These are phyloP conservation scores for Fusarium gaditjirri DNA, from an alignment of 2,329 filamentous ascomycete genomes.

Conservation along the genomic window DNA sequence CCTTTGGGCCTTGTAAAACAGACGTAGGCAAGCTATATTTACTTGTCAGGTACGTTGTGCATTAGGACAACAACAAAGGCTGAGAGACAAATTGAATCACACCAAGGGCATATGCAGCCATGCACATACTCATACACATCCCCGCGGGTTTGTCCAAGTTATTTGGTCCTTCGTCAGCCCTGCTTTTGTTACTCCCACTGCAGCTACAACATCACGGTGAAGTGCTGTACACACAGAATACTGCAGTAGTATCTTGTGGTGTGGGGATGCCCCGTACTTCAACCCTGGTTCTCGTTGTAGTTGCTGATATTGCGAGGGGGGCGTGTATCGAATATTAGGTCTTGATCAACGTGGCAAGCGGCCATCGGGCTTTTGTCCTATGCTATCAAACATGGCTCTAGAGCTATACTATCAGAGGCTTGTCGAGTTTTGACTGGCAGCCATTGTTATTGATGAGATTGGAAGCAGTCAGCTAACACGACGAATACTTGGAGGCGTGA, in stretches of 20 bases:
- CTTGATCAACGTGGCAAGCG: constrained; percentile 51
- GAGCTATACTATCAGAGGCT: neutral
- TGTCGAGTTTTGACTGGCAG: constrained; percentile 1
- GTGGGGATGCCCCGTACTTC: constrained; percentile 39
- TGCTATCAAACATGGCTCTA: constrained; percentile 10
- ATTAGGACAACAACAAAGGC: constrained; percentile 26
- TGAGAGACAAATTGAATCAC: constrained; percentile 24
- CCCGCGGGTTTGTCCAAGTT: constrained; percentile 29
- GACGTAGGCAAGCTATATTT: constrained; percentile 15
- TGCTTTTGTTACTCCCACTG: constrained; percentile 26
- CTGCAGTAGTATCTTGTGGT: constrained; percentile 38
- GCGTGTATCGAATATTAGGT: constrained; percentile 37
- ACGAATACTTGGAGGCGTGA: neutral
- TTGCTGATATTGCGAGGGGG: constrained; percentile 34
- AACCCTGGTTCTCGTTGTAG: constrained; percentile 30
- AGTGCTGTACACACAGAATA: constrained; percentile 34
- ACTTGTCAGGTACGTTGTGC: constrained; percentile 15
- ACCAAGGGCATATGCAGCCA: constrained; percentile 27
- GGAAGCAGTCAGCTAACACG: neutral
- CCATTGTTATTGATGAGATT: neutral
- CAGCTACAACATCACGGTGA: constrained; percentile 34
- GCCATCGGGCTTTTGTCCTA: constrained; percentile 31
- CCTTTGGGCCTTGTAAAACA: neutral
- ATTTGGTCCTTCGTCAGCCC: constrained; percentile 34
- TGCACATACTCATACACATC: constrained; percentile 26